Base-by-base conservation (phyloP, 768 basidiomycete genomes). In the Tulasnella calospora region DNA sequence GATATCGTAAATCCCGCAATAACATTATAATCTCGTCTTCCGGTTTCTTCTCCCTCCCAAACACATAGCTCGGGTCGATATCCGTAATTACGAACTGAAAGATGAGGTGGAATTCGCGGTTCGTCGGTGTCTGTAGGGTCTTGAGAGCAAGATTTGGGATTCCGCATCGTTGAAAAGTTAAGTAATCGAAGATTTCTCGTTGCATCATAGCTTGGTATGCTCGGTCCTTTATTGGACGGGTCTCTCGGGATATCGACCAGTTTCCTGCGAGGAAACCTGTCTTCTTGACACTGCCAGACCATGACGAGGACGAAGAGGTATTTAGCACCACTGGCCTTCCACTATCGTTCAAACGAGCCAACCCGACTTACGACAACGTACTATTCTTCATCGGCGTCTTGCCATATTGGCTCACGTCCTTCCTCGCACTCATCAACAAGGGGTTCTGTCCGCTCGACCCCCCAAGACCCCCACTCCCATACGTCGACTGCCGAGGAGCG, bases 1-100 rank as follows among this genome's bases (percentile, higher is more conserved):
- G 97, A 84, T 98, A 99, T 80, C 89, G 88, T 47, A 94, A 84
- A 8, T 91, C 89, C 82, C 90, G 92, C 80, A 99, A 83, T 10
- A 93, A 87, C 5, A 88, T 88, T 17, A 94, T 87, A 80, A 95
- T 92, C 81, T 96, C 94, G 74, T 98, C 96, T 81, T 97, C 96
- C 73, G 90, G 87, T 71, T 88, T 89, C 80, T 85, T 86, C 41
- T 86, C 86, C 74, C 82, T 87, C 86, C 80, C 88, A 86, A n/a
- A 88, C 86, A 85, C 81, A 51, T 91, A 90, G 76, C 85, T 86
- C 7, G 92, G 91, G 82, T 98, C 96, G 17, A 96, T 85, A 35
- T 87, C 87, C 21, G 85, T 83, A 40, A 95, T 87, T 19, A 99
- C 88, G 79, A 91, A 91, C 76, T 93, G 89, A 83, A 98, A 95